Evolutionary conservation across 2,329 filamentous ascomycete species (phyloP), one percentile per base, ranked within the genome.

Genomic region (Paracoccidioides lutzii): DNA sequence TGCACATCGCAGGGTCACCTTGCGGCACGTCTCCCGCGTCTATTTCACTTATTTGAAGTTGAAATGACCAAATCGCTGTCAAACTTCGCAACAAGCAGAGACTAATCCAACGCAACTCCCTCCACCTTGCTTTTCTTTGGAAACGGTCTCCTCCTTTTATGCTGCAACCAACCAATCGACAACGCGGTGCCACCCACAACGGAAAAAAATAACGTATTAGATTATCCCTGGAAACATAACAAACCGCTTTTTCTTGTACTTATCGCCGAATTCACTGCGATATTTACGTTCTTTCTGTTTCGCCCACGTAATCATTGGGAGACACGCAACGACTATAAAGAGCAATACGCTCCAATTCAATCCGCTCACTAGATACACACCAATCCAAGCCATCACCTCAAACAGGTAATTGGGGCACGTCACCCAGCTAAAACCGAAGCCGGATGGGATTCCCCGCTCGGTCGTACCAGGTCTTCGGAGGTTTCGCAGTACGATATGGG

Each of bases 331-430:
- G 30, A 77, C 69, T 58, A 87, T 83, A 72, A 97, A 97, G 22
- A 95, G 63, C 14, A 83, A 75, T 0, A 93, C 87, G 52, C 83
- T 81, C 76, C 86, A 85, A 73, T 85, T 90, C 58, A 75, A 59
- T 65, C 88, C 84, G 64, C 83, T 90, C 54, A 91, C 80, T 45
- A 95, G 68, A 62, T 87, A 84, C 55, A 97, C 78, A 32, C 90
- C 90, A 35, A 87, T 64, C 93, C 93, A 98, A 0, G 90, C 82
- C 41, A 95, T 70, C 5, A 87, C 78, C 69, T 98, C 93, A 64
- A 94, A 97, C 76, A 95, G 82, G 76, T 98, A 98, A 76, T 98
- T 98, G 44, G 93, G 93, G 75, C 90, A 95, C 10, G 93, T 98
- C 53, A 98, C 91, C 40, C 88, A 73, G 60, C 76, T 78, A 72